Base-by-base conservation (phyloP, 78 protist species). In the Anaeramoeba flamelloides region DNA sequence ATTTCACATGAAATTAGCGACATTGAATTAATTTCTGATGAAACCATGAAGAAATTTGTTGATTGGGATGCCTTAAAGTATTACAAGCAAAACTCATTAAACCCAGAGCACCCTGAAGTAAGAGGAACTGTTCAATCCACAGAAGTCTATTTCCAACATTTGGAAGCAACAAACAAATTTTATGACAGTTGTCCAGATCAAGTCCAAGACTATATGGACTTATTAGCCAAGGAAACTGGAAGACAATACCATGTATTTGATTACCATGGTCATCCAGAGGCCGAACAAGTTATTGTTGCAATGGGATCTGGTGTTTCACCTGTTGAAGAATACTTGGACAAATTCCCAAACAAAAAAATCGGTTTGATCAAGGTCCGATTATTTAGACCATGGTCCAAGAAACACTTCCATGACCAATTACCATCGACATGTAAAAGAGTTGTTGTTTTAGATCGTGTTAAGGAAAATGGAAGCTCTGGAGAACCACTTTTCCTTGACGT, bases 401-500 rank as follows among this genome's bases (percentile, higher is more conserved):
- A 75, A 41, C 77, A 40, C 30, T 40, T 89, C 81, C 80, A 84
- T 36, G 75, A 77, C 38, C 82, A 87, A 31, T n/a, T 81, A 33
- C 92, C 92, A 30, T 12, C 40, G 37, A 64, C 90, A 17, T 64
- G 40, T 36, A 82, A 79, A 74, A 1, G 69, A 34, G 77, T 89
- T 30, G 0, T 79, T 79, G 92, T 89, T 34, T 79, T 89, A 32
- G 92, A 89, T 40, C 41, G 90, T n/a, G 37, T 37, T n/a, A 81
- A 84, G 77, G 90, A 89, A 39, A 53, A 8, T 37, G 88, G 87
- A 36, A 34, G 88, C 26, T 36, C 41, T 32, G 89, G 90, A 38
- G 79, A 81, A 78, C 92, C 92, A 12, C 79, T 89, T 39, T 89
- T 79, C 83, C 87, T 80, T 0, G 87, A 83, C 64, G 92, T 89